phyloP scores from a whole-genome alignment of 352 stramenopile species.

The Phytophthora multivora region DNA sequence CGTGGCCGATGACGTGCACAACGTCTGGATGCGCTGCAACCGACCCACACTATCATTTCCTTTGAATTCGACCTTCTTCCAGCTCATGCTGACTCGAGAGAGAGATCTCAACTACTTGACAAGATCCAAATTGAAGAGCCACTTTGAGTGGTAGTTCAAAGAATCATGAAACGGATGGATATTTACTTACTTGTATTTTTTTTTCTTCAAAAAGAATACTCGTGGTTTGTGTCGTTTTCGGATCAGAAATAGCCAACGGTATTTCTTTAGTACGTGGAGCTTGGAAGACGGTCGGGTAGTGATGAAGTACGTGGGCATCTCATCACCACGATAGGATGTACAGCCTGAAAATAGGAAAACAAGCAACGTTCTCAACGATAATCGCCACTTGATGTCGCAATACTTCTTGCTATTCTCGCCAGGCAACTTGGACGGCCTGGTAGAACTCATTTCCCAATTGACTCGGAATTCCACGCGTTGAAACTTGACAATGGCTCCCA shows the following conservation, averaged over 20 bases:
- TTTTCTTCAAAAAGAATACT: no score
- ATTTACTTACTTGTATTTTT: no score
- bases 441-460: slow-evolving; percentile 11
- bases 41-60: slow-evolving; percentile 63
- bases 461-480: not conserved
- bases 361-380: not conserved
- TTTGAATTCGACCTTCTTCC: slow-evolving; percentile 60
- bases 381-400: not conserved
- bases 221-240: no score
- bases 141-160: slow-evolving; percentile 1
- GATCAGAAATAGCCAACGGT: not conserved
- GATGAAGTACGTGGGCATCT: slow-evolving; percentile 14
- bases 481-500: slow-evolving; percentile 5
- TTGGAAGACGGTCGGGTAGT: not conserved
- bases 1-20: slow-evolving; percentile 35
- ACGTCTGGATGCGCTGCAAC: slow-evolving; percentile 51
- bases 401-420: slow-evolving; percentile 18
- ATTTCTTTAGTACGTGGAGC: not conserved
- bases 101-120: not conserved
- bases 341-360: slow-evolving; percentile 23
- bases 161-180: slow-evolving; percentile 12
- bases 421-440: not conserved
- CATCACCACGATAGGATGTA: slow-evolving; percentile 21
- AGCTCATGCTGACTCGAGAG: slow-evolving; percentile 35
- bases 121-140: slow-evolving; percentile 29